Evolutionary conservation across 2,329 filamentous ascomycete species (phyloP), one percentile per base, ranked within the genome.

Genomic region (Cryoendolithus antarcticus): DNA sequence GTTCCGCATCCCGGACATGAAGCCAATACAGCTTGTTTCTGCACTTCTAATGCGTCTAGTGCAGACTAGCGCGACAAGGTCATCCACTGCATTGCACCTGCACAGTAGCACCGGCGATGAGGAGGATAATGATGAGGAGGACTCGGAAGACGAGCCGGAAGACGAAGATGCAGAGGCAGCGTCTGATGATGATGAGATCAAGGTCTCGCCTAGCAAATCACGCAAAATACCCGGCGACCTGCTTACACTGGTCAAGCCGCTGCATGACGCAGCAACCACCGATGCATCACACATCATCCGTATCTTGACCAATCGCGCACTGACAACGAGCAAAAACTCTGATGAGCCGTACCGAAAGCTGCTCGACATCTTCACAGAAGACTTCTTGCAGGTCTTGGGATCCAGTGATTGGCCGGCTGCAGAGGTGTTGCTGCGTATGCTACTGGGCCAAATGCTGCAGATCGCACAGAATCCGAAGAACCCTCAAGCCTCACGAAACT

Each of bases 281-380:
- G 88, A 86, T 55, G 86, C 91, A 5, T 73, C 74, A 11, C 86
- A 88, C 53, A 84, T 98, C 38, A 76, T 93, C 46, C 76, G 76
- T 32, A 93, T 85, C 53, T 82, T 98, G 39, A 80, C 96, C 12
- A 77, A 81, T 44, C 78, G 86, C 46, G 91, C 91, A n/a, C 75
- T 89, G 51, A 84, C 77, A 30, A 89, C 89, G 1, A 89, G 86
- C 4, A 98, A 98, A 57, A 82, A 84, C 4, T 88, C 86, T 10
- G 91, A 98, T 50, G 83, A 89, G n/a, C 91, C 91, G 0, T 95
- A 93, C 56, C 79, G 91, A 32, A 93, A 93, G 52, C 73, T 98
- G 9, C 71, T 98, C 28, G 91, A 98, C 57, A 75, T 96, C 11
- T 96, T 98, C 52, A 83, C 93, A 0, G 88, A 96, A 54, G 91